Percentiles rank a stretch among this genome's conserved stretches.
Conservation (phyloP, 2,329 filamentous ascomycete species). For the Grosmannia huntii region DNA sequence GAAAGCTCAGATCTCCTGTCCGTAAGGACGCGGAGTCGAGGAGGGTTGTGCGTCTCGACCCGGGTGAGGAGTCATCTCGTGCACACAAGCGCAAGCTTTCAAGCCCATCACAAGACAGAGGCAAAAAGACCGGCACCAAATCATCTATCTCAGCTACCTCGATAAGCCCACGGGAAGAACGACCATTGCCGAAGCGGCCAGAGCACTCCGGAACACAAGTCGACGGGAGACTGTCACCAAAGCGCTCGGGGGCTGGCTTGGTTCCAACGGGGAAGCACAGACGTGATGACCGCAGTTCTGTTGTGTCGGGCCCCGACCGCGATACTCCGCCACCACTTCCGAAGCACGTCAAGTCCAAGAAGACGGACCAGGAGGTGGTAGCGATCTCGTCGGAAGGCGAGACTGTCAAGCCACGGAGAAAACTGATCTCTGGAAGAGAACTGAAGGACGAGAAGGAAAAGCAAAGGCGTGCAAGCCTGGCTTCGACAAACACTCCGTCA, state of each 20-base stretch:
- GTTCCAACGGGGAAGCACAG: conserved; percentile 2
- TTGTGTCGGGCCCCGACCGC: conserved; percentile 36
- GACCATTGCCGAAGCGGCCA: conserved; percentile 14
- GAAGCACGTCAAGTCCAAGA: conserved; percentile 38
- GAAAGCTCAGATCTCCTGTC: conserved; percentile 38
- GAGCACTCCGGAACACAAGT: conserved; percentile 27
- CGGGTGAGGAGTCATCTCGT: conserved; percentile 27
- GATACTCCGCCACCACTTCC: conserved; percentile 36
- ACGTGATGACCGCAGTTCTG: conserved; percentile 27
- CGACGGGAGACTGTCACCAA: conserved; percentile 35
- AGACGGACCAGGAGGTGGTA: conserved; percentile 39
- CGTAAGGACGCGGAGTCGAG: conserved; percentile 29
- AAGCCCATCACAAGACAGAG: conserved; percentile 33
- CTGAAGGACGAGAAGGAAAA: conserved; percentile 40
- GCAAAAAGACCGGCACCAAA: conserved; percentile 27
- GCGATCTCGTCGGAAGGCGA: conserved; percentile 44
- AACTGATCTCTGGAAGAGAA: conserved; percentile 51
- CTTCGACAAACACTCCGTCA: conserved; percentile 32
- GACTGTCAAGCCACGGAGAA: conserved; percentile 44
- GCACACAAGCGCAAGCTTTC: conserved; percentile 32
- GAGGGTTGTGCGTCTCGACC: conserved; percentile 29
- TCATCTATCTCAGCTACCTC: conserved; percentile 13
- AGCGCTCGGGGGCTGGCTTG: conserved; percentile 25
- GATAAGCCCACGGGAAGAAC: conserved; percentile 36
- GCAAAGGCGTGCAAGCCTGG: conserved; percentile 45